Conservation (phyloP, 257 asterid species). For the Jasminum sambac region DNA sequence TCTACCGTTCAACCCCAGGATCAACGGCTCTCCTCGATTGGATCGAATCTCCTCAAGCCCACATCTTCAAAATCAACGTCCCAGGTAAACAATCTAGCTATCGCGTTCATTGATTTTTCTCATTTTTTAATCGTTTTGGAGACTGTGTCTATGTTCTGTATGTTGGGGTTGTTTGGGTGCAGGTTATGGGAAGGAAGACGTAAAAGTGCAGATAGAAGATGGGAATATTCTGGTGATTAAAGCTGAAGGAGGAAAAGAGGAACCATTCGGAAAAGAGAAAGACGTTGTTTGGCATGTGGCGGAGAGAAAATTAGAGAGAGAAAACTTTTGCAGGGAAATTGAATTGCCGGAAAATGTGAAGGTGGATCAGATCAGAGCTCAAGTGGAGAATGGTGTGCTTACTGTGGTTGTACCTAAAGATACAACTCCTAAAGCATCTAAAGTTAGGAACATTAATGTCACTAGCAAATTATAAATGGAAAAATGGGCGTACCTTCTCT, state of each 20-base stretch:
- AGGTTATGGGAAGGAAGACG: conserved; percentile 71
- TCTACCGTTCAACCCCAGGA: conserved; percentile 45
- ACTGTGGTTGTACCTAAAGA: conserved; percentile 78
- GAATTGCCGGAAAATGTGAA: conserved; percentile 75
- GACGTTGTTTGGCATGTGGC: conserved; percentile 81
- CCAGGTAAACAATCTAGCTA: conserved; percentile 53
- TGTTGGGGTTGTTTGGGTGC: conserved; percentile 4
- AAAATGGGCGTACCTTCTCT: no score
- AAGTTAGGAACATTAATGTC: conserved; percentile 57
- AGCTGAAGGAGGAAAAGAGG: conserved; percentile 53
- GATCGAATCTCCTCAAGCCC: conserved; percentile 65
- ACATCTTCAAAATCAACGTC: conserved; percentile 70
- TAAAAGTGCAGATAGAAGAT: conserved; percentile 72
- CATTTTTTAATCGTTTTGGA: no score
- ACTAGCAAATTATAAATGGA: conserved; percentile 56
- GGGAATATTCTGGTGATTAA: conserved; percentile 63
- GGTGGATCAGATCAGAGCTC: conserved; percentile 78
- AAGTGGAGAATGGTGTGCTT: conserved; percentile 74
- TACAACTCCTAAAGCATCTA: conserved; percentile 51
- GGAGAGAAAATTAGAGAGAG: conserved; percentile 56
- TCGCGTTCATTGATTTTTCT: background rate
- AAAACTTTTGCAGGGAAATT: conserved; percentile 56
- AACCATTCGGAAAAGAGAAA: conserved; percentile 37
- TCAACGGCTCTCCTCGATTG: conserved; percentile 75
- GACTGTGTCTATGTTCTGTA: background rate